phyloP scores from a whole-genome alignment of 2,329 filamentous ascomycete species.

The Colletotrichum neosansevieriae region DNA sequence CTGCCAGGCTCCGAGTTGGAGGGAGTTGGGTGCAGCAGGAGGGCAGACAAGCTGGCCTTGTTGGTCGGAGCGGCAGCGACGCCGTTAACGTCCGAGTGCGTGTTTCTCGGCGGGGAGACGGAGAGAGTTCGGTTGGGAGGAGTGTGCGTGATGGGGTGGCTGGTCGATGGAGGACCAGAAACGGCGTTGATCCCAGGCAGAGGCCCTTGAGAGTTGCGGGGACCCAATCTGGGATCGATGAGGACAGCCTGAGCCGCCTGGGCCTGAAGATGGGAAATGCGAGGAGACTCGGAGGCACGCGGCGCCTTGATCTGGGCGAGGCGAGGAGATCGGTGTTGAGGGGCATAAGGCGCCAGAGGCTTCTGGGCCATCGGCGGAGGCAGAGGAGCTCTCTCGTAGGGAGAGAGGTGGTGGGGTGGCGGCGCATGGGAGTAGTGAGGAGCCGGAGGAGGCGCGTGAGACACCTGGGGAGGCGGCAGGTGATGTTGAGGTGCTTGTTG shows the following conservation, averaged over 20 bases:
- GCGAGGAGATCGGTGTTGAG: slow-evolving; percentile 49
- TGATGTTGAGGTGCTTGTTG: slow-evolving; percentile 44
- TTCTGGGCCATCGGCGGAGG: slow-evolving; percentile 52
- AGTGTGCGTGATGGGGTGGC: slow-evolving; percentile 50
- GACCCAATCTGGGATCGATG: slow-evolving; percentile 53
- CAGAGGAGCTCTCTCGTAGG: slow-evolving; percentile 52
- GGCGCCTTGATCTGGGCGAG: slow-evolving; percentile 40
- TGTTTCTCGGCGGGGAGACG: slow-evolving; percentile 61
- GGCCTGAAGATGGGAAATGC: slow-evolving; percentile 58
- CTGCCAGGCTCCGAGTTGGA: slow-evolving; percentile 60
- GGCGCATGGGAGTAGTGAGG: slow-evolving; percentile 46
- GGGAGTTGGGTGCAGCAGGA: slow-evolving; percentile 64
- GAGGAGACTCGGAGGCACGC: slow-evolving; percentile 54
- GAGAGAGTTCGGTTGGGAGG: slow-evolving; percentile 61
- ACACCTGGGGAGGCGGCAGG: slow-evolving; percentile 42
- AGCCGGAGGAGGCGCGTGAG: slow-evolving; percentile 46
- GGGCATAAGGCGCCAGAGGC: slow-evolving; percentile 48
- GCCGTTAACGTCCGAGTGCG: slow-evolving; percentile 50
- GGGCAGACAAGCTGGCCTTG: slow-evolving; percentile 61
- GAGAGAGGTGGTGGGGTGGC: slow-evolving; percentile 40
- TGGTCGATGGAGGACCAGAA: slow-evolving; percentile 49
- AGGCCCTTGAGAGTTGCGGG: slow-evolving; percentile 56
- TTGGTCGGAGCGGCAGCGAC: slow-evolving; percentile 44
- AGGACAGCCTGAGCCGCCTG: slow-evolving; percentile 57
- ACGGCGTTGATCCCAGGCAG: slow-evolving; percentile 49